A percentile compares a stretch with the other conserved stretches of the same genome.
phyloP scores from a whole-genome alignment of 805 yeast genomes.

The Lipomyces kockii region DNA sequence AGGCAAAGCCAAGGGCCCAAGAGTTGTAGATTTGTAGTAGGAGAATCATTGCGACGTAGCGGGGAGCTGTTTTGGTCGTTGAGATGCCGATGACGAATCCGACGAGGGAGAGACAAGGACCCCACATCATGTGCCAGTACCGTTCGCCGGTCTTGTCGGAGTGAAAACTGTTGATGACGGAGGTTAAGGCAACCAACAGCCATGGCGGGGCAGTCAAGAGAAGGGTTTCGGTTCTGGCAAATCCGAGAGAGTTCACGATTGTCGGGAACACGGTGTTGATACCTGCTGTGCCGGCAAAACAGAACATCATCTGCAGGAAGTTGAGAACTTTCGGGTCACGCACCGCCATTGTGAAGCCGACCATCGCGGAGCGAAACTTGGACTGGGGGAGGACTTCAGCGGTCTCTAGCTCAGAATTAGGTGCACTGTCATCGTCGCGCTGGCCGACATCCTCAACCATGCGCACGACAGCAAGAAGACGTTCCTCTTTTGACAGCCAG shows the following conservation, averaged over 20 bases:
- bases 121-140: slow-evolving; percentile 54
- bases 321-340: slow-evolving; percentile 39
- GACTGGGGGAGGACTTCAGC: background rate
- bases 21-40: slow-evolving; percentile 63
- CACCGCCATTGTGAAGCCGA: slow-evolving; percentile 33
- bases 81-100: slow-evolving; percentile 58
- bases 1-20: slow-evolving; percentile 57
- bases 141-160: slow-evolving; percentile 36
- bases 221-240: slow-evolving; percentile 55
- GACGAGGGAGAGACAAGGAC: slow-evolving; percentile 51
- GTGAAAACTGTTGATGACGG: slow-evolving; percentile 29
- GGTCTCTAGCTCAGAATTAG: background rate
- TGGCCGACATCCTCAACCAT: slow-evolving; percentile 50
- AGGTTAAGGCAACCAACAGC: slow-evolving; percentile 29
- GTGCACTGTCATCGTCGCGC: slow-evolving; percentile 45
- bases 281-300: slow-evolving; percentile 62
- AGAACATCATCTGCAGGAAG: slow-evolving; percentile 38
- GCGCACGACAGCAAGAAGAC: slow-evolving; percentile 48
- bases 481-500: slow-evolving; percentile 54
- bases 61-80: slow-evolving; percentile 58
- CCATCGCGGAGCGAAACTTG: slow-evolving; percentile 1
- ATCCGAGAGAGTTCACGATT: slow-evolving; percentile 61
- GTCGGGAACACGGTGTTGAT: slow-evolving; percentile 56
- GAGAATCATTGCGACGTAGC: slow-evolving; percentile 60
- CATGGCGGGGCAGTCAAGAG: slow-evolving; percentile 47